Evolutionary conservation across 495 filamentous ascomycete species (phyloP).

Genomic region (Xylaria scruposa): DNA sequence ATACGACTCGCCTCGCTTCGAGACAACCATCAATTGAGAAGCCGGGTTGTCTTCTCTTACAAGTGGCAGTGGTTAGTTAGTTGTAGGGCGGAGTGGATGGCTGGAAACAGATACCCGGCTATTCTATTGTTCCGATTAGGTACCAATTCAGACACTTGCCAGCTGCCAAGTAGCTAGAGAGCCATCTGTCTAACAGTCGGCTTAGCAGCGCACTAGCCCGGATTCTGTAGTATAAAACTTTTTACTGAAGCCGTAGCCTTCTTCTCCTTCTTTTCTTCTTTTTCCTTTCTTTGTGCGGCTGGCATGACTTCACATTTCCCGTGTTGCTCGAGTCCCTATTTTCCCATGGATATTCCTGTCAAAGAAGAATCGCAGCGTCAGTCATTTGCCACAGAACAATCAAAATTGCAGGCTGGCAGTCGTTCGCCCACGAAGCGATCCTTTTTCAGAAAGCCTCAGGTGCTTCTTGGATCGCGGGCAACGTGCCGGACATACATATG

Average conservation of each 20-base stretch:
- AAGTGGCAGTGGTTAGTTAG: neutral
- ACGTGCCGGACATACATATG: constrained; percentile 51
- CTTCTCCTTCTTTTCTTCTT: constrained; percentile 25
- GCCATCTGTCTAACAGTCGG: neutral
- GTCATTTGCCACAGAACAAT: constrained; percentile 53
- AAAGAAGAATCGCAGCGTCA: constrained; percentile 50
- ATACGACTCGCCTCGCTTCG: neutral
- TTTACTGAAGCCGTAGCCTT: neutral
- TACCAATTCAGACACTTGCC: neutral
- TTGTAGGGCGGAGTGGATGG: neutral
- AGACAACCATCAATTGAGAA: neutral
- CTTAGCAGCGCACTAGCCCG: neutral
- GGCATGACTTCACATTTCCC: constrained; percentile 53
- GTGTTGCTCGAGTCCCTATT: constrained; percentile 56
- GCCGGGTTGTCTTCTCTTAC: neutral
- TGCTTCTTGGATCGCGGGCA: constrained; percentile 52
- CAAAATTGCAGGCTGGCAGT: constrained; percentile 54
- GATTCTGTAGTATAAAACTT: constrained; percentile 19
- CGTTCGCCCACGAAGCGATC: constrained; percentile 46
- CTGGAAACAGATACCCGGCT: neutral
- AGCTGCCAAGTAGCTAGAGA: neutral
- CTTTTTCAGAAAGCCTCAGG: constrained; percentile 45
- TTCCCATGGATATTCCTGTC: constrained; percentile 43
- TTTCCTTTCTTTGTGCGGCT: constrained; percentile 45
- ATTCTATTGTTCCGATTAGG: constrained; percentile 21